Evolutionary conservation across 2,329 filamentous ascomycete genomes (phyloP).

Genomic region (Diplodia seriata): DNA sequence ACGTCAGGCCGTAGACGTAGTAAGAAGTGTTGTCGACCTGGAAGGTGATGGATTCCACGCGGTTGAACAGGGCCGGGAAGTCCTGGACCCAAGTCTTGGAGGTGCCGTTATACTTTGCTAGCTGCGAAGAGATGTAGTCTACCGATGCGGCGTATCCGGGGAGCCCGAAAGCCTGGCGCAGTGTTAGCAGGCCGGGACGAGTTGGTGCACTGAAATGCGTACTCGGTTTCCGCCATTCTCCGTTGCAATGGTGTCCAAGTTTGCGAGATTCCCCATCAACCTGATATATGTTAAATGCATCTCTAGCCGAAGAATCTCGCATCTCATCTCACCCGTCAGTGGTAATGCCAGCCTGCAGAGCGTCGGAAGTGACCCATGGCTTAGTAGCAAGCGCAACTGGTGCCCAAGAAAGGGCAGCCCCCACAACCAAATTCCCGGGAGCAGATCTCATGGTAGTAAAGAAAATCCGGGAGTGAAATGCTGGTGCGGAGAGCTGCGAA

Average conservation of each 20-base stretch:
- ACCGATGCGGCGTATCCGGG: constrained; percentile 66
- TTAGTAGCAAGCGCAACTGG: neutral
- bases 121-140: constrained; percentile 62
- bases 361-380: constrained; percentile 47
- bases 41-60: constrained; percentile 52
- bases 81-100: constrained; percentile 56
- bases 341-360: constrained; percentile 51
- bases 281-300: constrained; percentile 43
- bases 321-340: constrained; percentile 43
- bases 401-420: neutral
- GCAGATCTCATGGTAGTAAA: neutral
- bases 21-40: constrained; percentile 47
- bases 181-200: neutral
- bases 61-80: constrained; percentile 56
- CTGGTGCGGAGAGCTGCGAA: neutral
- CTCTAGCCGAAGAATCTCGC: neutral
- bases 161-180: constrained; percentile 54
- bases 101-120: constrained; percentile 50
- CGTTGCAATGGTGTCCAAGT: constrained; percentile 61
- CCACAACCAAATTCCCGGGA: neutral
- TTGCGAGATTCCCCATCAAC: constrained; percentile 61
- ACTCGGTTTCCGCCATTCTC: constrained; percentile 66
- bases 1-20: constrained; percentile 54
- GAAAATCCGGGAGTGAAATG: too few species aligned
- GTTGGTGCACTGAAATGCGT: neutral